Conservation (phyloP, 352 stramenopile genomes). For the Nothophytophthora sp. region DNA sequence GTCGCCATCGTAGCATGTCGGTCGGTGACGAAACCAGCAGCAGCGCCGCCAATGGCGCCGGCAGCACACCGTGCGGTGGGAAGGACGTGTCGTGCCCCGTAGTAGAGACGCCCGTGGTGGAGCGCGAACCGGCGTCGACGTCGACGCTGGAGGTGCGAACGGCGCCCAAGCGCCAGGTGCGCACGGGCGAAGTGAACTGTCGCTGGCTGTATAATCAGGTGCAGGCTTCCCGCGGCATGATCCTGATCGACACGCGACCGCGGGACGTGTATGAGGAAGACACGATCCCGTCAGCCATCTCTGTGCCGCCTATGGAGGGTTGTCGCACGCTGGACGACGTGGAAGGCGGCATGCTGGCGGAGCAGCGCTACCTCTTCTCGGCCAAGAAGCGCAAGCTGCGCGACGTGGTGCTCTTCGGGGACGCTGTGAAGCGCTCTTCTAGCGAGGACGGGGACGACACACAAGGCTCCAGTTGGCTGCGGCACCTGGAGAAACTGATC, state of each 20-base stretch:
- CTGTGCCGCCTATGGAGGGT: constrained; percentile 55
- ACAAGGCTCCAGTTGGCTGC: constrained; percentile 42
- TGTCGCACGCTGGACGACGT: constrained; percentile 53
- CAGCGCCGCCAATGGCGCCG: constrained; percentile 8
- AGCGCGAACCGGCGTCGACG: constrained; percentile 10
- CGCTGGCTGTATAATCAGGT: constrained; percentile 88
- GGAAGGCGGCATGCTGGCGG: constrained; percentile 49
- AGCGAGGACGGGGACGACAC: constrained; percentile 20
- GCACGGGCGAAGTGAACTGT: constrained; percentile 70
- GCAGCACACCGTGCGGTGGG: not conserved
- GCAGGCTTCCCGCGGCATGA: constrained; percentile 70
- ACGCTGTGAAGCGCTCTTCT: constrained; percentile 38
- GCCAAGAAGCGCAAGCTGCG: constrained; percentile 77
- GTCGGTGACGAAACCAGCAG: constrained; percentile 35
- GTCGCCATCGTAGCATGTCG: constrained; percentile 25
- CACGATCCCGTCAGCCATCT: constrained; percentile 77
- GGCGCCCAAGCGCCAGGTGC: constrained; percentile 53
- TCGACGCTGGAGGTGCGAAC: constrained; percentile 14
- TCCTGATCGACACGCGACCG: constrained; percentile 72
- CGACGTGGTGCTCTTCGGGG: constrained; percentile 81
- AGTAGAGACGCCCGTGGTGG: no score
- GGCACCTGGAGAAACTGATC: constrained; percentile 63
- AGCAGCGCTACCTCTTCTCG: constrained; percentile 73
- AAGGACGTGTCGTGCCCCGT: no score
- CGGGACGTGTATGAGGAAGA: constrained; percentile 62